Base-by-base conservation (phyloP, 2,329 filamentous ascomycete genomes). In the Cladosporium sp. region DNA sequence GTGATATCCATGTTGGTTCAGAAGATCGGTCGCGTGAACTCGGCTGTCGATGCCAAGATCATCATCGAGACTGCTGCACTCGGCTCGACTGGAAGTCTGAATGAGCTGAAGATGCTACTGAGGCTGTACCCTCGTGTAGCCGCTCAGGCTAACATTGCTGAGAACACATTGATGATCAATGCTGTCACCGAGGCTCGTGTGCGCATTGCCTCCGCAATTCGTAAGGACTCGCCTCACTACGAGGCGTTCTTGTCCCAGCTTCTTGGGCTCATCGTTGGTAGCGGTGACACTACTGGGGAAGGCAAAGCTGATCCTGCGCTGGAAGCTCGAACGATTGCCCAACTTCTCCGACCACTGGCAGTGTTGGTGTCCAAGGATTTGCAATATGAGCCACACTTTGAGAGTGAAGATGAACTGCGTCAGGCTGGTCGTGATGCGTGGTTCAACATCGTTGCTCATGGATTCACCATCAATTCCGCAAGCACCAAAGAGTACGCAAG, bases 391-490 rank as follows among this genome's bases (percentile, higher is more conserved):
- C 80, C 81, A 32, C 71, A 74, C 1, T 76, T 77, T 64, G 88
- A 94, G 66, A 73, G 79, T 24, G 75, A 79, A 47, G 77, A 81
- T 15, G 75, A 79, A 34, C 74, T 84, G 36, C 75, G 74, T 6
- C 87, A 88, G 8, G 86, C 91, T 68, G 86, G 87, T 30, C 89
- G 94, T 62, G 93, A 99, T 82, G 92, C 92, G 5, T 99, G 95
- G 95, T 98, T 97, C 81, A 99, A 99, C 74, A 92, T 98, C 68
- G 92, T 93, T 26, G 91, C 97, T 0, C 95, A 99, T 77, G 95
- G 93, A 4, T 96, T 98, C 76, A 90, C 89, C 11, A 84, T 90
- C 12, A 86, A 86, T 18, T 94, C 92, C 0, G 86, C 89, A 18
- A 86, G 91, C 64, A 91, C 90, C 21, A 90, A 89, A 75, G 86